These are phyloP conservation scores for Malus sylvestris DNA, from an alignment of 306 rosid genomes.

Conservation along the genomic window DNA sequence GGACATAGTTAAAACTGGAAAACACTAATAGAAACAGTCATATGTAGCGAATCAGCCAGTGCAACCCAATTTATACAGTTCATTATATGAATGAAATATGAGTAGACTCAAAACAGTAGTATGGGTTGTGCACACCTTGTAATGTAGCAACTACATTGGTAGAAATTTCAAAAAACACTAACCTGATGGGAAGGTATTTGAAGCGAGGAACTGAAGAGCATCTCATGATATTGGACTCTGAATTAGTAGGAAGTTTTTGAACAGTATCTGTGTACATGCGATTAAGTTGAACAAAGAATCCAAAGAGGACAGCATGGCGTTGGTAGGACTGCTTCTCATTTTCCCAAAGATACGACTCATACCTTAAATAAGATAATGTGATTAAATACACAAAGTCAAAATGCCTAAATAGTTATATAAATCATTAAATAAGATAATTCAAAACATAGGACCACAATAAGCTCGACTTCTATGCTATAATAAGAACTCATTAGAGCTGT, in stretches of 20 bases:
- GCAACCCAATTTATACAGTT: background rate
- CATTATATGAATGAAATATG: background rate
- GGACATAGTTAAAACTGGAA: background rate
- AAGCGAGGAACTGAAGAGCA: conserved; percentile 95
- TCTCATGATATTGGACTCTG: conserved; percentile 95
- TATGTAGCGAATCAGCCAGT: background rate
- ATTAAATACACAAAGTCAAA: conserved; percentile 7
- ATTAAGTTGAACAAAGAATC: conserved; percentile 95
- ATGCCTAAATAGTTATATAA: background rate
- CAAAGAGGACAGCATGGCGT: conserved; percentile 93
- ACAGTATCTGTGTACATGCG: conserved; percentile 84
- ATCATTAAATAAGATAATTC: background rate
- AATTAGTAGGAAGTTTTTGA: conserved; percentile 88
- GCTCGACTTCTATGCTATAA: background rate
- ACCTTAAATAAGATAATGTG: conserved; percentile 38
- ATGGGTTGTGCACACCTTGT: background rate
- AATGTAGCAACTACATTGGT: conserved; percentile 2
- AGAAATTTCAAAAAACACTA: conserved; percentile 18
- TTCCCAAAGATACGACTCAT: conserved; percentile 96
- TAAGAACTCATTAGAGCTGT: background rate
- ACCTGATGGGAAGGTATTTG: conserved; percentile 99
- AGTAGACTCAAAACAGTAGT: background rate
- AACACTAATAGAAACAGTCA: background rate
- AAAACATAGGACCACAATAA: background rate
- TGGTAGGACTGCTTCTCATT: conserved; percentile 89